Evolutionary conservation across 2,329 filamentous ascomycete species (phyloP), one percentile per base, ranked within the genome.

Genomic region (Zalaria sp.): DNA sequence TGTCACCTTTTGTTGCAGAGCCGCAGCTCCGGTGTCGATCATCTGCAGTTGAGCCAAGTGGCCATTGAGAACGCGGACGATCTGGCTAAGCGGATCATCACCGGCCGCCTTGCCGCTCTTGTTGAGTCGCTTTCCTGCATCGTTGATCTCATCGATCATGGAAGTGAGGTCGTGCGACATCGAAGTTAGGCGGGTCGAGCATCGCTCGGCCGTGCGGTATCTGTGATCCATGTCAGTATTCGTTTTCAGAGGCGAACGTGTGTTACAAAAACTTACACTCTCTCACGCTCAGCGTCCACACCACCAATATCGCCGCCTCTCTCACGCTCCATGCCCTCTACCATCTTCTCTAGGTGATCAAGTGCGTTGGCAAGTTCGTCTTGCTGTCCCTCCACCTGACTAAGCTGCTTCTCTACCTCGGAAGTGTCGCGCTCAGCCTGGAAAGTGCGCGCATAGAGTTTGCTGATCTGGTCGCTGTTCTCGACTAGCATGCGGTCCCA

Each of bases 101-200:
- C 43, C 44, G n/a, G 50, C 46, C 3, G 51, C 47, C 63, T 93
- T 93, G 63, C 75, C 81, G 44, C 83, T 86, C 72, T 93, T 94
- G 71, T 79, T 89, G 50, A 98, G 67, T 25, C 80, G 86, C 42
- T 83, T 75, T n/a, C 85, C 91, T 47, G 93, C 89, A 51, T 81
- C 78, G 59, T 98, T 98, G 58, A 98, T 93, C 63, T 96, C 91
- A 58, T 93, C 88, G 53, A 98, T 93, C 87, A 98, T 96, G 65
- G 86, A 89, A 38, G 78, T 79, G 48, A 98, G 70, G 57, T 94
- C 87, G 58, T 86, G 84, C 56, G 86, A 87, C 77, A 96, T 93
- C 53, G 93, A 87, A 44, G 93, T 88, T 49, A 98, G 70, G 49
- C 85, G 79, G 57, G 93, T 85, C 7, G 86, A 86, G 49, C 95